Percentiles rank a stretch among this genome's conserved stretches.
Evolutionary conservation across 345 rosid genomes (phyloP).

Genomic region (Aurinia saxatilis): DNA sequence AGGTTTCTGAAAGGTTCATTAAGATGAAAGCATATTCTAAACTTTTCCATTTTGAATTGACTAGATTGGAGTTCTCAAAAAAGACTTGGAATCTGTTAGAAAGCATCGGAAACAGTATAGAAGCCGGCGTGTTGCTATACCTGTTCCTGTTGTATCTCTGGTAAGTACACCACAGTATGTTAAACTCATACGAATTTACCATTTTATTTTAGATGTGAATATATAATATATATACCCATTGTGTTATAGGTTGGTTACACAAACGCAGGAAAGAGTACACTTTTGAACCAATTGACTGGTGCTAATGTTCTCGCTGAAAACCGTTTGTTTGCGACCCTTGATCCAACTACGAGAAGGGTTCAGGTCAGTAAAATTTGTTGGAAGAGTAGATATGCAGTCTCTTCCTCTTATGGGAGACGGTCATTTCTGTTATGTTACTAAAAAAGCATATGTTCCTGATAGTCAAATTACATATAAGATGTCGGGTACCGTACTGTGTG

Average conservation of each 20-base stretch:
- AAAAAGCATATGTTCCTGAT: not conserved
- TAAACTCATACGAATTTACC: not conserved
- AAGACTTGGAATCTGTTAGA: conserved; percentile 90
- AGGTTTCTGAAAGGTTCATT: not conserved
- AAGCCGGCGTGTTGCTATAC: too few species aligned
- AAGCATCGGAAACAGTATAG: conserved; percentile 84
- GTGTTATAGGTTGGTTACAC: too few species aligned
- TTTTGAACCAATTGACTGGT: conserved; percentile 84
- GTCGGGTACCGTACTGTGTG: too few species aligned
- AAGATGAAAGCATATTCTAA: not conserved
- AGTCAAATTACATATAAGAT: not conserved
- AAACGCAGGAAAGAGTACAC: conserved; percentile 97
- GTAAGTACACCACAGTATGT: conserved; percentile 34
- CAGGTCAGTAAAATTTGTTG: not conserved
- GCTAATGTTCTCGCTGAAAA: conserved; percentile 91
- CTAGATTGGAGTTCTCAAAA: conserved; percentile 80
- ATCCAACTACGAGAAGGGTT: conserved; percentile 93
- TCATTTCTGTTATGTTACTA: not conserved
- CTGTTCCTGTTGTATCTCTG: conserved; percentile 87
- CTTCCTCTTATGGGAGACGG: not conserved
- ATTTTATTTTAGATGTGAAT: not conserved
- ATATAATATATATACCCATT: too few species aligned
- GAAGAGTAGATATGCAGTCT: conserved; percentile 2
- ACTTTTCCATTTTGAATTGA: conserved; percentile 7
- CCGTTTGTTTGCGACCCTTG: conserved; percentile 86